These are phyloP conservation scores for Solioccasus polychromus DNA, from an alignment of 768 basidiomycete species.

Conservation along the genomic window DNA sequence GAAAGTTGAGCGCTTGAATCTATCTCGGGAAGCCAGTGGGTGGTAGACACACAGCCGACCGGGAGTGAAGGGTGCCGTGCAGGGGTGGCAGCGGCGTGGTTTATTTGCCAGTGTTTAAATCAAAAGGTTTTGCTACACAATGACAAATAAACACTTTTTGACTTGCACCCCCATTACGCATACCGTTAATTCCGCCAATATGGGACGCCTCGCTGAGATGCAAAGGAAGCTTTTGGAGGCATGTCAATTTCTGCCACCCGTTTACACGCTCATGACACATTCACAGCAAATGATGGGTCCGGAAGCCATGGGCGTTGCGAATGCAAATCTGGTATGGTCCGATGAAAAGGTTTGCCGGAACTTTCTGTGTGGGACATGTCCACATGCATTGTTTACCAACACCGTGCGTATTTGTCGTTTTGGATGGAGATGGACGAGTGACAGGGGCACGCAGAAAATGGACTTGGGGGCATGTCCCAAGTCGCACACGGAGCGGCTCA, in stretches of 20 bases:
- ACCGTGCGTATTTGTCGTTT: conserved; percentile 61
- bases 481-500: conserved; percentile 91
- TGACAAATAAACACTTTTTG: conserved; percentile 27
- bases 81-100: too few relatives aligned
- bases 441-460: conserved; percentile 71
- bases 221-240: conserved; percentile 87
- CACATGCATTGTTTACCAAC: conserved; percentile 95
- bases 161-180: conserved; percentile 4
- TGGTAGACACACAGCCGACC: not conserved
- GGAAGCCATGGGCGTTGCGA: conserved; percentile 96
- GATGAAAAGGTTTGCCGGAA: conserved; percentile 99
- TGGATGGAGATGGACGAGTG: not conserved
- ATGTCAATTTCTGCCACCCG: conserved; percentile 34
- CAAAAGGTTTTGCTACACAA: conserved; percentile 25
- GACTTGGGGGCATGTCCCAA: conserved; percentile 97
- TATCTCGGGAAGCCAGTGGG: too few relatives aligned
- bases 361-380: conserved; percentile 98
- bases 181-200: conserved; percentile 36
- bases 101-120: conserved; percentile 28
- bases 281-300: conserved; percentile 99
- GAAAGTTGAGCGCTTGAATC: conserved; percentile 1
- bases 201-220: conserved; percentile 97
- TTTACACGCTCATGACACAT: conserved; percentile 1
- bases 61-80: too few relatives aligned
- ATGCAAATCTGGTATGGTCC: conserved; percentile 88